Evolutionary conservation across 306 rosid genomes (phyloP), one percentile per base, ranked within the genome.

Genomic region (Bauhinia variegata): DNA sequence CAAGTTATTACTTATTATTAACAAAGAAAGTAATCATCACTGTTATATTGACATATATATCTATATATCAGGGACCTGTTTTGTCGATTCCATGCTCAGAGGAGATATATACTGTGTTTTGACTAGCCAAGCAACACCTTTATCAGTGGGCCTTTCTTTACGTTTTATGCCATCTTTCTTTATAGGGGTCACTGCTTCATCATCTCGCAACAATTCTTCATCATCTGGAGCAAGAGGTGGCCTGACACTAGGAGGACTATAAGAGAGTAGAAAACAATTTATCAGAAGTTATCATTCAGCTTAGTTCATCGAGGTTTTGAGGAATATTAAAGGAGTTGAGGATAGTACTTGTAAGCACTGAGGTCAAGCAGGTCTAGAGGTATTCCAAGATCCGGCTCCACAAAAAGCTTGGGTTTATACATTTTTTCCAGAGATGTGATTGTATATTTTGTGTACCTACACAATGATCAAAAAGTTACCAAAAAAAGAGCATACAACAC

Each of bases 41-140:
- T 37, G 54, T 18, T 33, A 51, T 61, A 62, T 60, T 18, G 50
- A 52, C 8, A 47, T 50, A 47, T 57, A 28, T 30, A 72, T 69
- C 44, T 19, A n/a, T n/a, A n/a, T n/a, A n/a, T n/a, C n/a, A n/a
- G 43, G 10, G 78, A 93, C 99, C 99, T 93, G 99, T 69, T 87
- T 93, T 3, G 97, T 15, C 0, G 99, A 90, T 53, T 93, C 99
- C 76, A 68, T 85, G 88, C 99, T 93, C 71, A 93, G 77, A 72
- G 99, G 92, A 73, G 99, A 93, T 70, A 93, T 93, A 79, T 93
- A 93, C 64, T 93, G 99, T 33, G 99, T 93, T 82, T 93, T 93
- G 49, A 93, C 99, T 34, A 93, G 95, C 99, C 99, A 93, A 37
- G 99, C 97, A 75, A 93, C 97, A 52, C 99, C 99, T 85, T 93